These are phyloP conservation scores for Diddensiella caesifluorescens DNA, from an alignment of 805 yeast species.

Conservation along the genomic window DNA sequence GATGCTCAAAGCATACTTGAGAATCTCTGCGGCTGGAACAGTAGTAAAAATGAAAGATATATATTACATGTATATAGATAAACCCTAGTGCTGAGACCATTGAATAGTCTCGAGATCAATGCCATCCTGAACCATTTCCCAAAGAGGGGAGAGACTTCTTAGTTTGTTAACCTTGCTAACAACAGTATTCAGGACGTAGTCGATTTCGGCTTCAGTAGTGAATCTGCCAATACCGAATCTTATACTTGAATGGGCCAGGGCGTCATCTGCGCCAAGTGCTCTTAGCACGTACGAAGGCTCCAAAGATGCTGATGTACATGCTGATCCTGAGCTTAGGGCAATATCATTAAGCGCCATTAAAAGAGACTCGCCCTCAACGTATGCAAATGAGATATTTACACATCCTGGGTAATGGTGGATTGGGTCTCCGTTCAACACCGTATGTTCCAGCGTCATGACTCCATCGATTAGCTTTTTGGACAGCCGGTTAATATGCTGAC, in stretches of 20 bases:
- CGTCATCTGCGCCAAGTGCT: constrained; percentile 97
- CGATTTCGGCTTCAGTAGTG: constrained; percentile 93
- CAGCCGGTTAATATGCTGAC: constrained; percentile 59
- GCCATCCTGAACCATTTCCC: constrained; percentile 99
- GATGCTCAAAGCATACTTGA: too few relatives aligned
- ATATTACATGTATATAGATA: neutral
- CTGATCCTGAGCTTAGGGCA: constrained; percentile 94
- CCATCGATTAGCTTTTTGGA: constrained; percentile 70
- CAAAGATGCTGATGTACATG: constrained; percentile 96
- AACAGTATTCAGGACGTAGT: constrained; percentile 86
- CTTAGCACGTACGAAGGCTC: constrained; percentile 97
- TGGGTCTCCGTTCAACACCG: constrained; percentile 82
- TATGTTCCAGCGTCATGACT: constrained; percentile 76
- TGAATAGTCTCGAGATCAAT: constrained; percentile 89
- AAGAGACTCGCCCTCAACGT: constrained; percentile 95
- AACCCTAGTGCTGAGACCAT: constrained; percentile 87
- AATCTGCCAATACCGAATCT: constrained; percentile 96
- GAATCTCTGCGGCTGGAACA: too few relatives aligned
- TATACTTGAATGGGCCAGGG: constrained; percentile 96
- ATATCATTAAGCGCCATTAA: constrained; percentile 97
- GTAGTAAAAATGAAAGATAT: neutral
- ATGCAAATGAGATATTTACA: constrained; percentile 94
- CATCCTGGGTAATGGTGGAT: constrained; percentile 81
- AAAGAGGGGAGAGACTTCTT: constrained; percentile 87
- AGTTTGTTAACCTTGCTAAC: constrained; percentile 83